Evolutionary conservation across 345 rosid genomes (phyloP), one percentile per base, ranked within the genome.

Genomic region (Eucalyptus erythrocorys): DNA sequence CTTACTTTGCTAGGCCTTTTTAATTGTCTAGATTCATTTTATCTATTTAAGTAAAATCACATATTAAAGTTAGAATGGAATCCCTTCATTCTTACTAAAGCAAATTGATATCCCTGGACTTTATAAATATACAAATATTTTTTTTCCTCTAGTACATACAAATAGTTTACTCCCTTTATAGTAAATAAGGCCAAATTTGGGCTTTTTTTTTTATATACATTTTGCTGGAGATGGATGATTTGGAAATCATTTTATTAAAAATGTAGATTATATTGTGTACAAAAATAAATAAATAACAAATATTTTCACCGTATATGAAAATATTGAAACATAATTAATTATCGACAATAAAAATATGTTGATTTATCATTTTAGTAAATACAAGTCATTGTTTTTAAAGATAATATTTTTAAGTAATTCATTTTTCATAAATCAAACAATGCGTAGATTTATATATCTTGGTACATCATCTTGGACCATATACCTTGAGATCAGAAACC

Each of bases 221-320:
- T 26, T 57, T 27, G 14, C 14, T 0, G 8, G n/a, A 59, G n/a
- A 59, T 27, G 16, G 12, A 59, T 27, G 32, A 5, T 59, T 30
- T 59, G 8, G 1, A 59, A 59, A 59, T 11, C 1, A 59, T 27
- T 59, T 59, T 27, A 13, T 30, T 12, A 12, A 59, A 59, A 59
- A 59, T 1, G 8, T 27, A 27, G 16, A 5, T 27, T 27, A 0
- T 30, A 27, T 13, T 27, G 8, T 16, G 0, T 61, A 30, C 16
- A 61, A 61, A 27, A 61, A 61, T 61, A 30, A 61, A 30, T 6
- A 30, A 61, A 27, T 1, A 3, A 61, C 30, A 30, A 30, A 30
- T 0, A 61, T 12, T 10, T 55, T 12, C 8, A 61, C 4, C 0
- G 0, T 27, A 6, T 5, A 3, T 11, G 7, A 26, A 59, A 3